Percentiles rank a stretch among this genome's conserved stretches.
These are phyloP conservation scores for Pleurotus sapidus DNA, from an alignment of 768 basidiomycete species.

Conservation along the genomic window DNA sequence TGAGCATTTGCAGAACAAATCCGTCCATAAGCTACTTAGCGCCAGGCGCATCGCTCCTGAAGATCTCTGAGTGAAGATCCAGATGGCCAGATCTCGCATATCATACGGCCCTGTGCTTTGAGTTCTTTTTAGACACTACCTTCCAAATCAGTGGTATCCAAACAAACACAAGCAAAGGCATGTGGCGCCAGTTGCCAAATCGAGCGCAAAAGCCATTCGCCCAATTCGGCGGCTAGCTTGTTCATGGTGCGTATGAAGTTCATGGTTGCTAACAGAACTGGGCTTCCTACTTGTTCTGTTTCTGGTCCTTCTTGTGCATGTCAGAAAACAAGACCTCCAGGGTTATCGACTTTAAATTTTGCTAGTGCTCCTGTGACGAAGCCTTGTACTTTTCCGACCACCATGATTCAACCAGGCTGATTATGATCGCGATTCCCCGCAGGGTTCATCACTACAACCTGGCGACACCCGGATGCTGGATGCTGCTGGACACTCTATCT, in stretches of 20 bases:
- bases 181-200: not conserved
- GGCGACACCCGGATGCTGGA: not conserved
- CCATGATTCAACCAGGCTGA: not conserved
- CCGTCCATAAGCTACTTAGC: not conserved
- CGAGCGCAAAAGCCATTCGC: constrained; percentile 5
- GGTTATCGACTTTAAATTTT: constrained; percentile 5
- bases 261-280: constrained; percentile 6
- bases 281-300: constrained; percentile 8
- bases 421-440: not conserved
- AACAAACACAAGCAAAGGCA: not conserved
- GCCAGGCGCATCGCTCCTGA: constrained; percentile 2
- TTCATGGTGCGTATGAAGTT: constrained; percentile 4
- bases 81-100: not conserved
- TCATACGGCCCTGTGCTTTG: constrained; percentile 6
- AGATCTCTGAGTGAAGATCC: constrained; percentile 3
- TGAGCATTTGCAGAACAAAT: constrained; percentile 9
- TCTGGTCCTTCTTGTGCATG: constrained; percentile 6
- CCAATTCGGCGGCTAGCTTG: constrained; percentile 4
- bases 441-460: not conserved
- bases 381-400: constrained; percentile 6
- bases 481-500: not conserved
- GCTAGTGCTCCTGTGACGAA: not conserved
- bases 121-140: constrained; percentile 9
- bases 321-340: constrained; percentile 4
- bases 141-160: not conserved